Base-by-base conservation (phyloP, 148 eudicot genomes). In the Oxyria digyna region DNA sequence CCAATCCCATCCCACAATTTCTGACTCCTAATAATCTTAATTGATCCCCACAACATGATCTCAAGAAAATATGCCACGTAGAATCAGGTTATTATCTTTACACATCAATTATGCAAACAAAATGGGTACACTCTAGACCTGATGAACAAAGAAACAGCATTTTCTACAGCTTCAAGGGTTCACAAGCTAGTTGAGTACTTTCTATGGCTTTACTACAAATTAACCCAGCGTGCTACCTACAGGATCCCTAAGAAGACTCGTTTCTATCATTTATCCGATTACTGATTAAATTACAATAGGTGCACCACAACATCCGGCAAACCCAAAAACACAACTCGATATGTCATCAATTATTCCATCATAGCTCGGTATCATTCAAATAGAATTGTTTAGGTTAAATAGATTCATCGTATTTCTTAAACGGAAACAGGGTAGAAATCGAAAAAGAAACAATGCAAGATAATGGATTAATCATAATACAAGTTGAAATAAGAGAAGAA, bases 1-100 rank as follows among this genome's bases (percentile, higher is more conserved):
- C 91, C 85, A 87, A 78, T 69, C 97, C 97, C 91, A 80, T 74
- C 94, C 97, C 91, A 78, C 81, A 64, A 72, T 74, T 72, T 62
- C 40, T 43, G 15, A 29, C 35, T 20, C 69, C 78, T 76, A 67
- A 40, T 23, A 46, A 59, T 59, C 65, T 59, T 27, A 59, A 29
- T 27, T 31, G 29, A 59, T 29, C 65, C 65, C 65, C 65, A 27
- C 27, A 52, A 68, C 65, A 27, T 72, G 68, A 68, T 72, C 76
- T 74, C 45, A 66, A 66, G 45, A 38, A 15, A 65, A 65, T 12
- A 35, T n/a, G 17, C 29, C 35, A 57, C 11, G 18, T 57, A 57
- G 1, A 27, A 8, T 57, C 18, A 35, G 20, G 7, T 27, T 57
- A 57, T 57, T 13, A 14, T 12, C 64, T 27, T 26, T 18, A 29